A percentile compares a stretch with the other conserved stretches of the same genome.
Conservation (phyloP, 2,329 filamentous ascomycete genomes). For the Verticillium isaacii region DNA sequence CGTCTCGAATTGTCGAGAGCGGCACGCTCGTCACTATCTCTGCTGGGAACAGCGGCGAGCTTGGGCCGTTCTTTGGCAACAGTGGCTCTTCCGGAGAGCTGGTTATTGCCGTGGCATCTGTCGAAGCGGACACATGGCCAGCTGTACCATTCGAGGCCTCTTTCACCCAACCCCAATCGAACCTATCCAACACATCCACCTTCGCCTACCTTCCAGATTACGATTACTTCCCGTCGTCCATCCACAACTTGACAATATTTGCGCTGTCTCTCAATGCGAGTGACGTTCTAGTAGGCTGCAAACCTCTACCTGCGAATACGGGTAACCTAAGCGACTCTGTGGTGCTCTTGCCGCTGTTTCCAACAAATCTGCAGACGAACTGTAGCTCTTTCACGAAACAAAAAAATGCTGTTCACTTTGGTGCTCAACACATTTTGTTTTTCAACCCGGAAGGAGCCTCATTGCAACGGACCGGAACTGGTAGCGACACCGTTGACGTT, state of each 20-base stretch:
- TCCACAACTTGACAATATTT: constrained; percentile 16
- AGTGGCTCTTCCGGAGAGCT: constrained; percentile 33
- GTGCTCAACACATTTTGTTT: constrained; percentile 3
- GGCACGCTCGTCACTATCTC: constrained; percentile 34
- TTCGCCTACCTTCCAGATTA: constrained; percentile 6
- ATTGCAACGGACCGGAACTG: background rate
- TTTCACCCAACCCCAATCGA: background rate
- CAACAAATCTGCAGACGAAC: background rate
- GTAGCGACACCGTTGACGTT: background rate
- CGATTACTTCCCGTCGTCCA: constrained; percentile 1
- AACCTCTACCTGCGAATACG: constrained; percentile 24
- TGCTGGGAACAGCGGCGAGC: constrained; percentile 34
- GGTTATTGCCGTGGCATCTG: constrained; percentile 36
- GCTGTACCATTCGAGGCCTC: constrained; percentile 9
- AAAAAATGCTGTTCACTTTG: background rate
- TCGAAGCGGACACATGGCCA: constrained; percentile 18
- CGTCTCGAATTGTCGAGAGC: constrained; percentile 33
- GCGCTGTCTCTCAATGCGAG: constrained; percentile 16
- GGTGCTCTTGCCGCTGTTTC: constrained; percentile 25
- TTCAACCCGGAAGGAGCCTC: background rate
- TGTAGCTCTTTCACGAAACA: background rate
- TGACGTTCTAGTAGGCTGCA: constrained; percentile 29
- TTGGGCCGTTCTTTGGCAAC: constrained; percentile 33
- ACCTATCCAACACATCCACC: background rate
- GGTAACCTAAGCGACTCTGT: constrained; percentile 33